Conservation (phyloP, 176 grass and related monocot species). For the Thalia dealbata region DNA sequence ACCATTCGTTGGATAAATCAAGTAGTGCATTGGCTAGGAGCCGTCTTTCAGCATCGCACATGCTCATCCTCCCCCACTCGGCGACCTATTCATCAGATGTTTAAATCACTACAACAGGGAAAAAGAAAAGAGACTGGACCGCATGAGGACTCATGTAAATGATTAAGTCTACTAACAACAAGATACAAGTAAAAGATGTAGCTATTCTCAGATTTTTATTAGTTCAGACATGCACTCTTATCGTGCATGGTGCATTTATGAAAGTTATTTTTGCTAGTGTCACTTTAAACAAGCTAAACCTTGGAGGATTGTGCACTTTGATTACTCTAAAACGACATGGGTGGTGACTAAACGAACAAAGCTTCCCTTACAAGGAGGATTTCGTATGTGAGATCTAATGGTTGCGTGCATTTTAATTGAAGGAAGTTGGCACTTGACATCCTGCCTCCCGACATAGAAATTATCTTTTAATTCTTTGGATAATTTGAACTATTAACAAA, state of each 20-base stretch:
- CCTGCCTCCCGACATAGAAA: too few species aligned
- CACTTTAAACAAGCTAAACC: neutral
- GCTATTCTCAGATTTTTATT: neutral
- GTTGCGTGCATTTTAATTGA: too few species aligned
- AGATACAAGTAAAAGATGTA: too few species aligned
- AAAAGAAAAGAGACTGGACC: neutral
- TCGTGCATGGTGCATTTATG: neutral
- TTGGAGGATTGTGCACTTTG: neutral
- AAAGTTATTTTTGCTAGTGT: neutral
- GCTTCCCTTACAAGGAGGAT: neutral
- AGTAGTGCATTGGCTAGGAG: slow-evolving; percentile 73
- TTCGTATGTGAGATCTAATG: neutral
- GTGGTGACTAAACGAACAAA: neutral
- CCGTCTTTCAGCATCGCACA: slow-evolving; percentile 95
- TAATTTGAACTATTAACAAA: too few species aligned
- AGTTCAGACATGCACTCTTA: neutral
- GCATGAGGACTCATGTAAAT: neutral
- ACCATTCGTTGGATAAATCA: slow-evolving; percentile 82
- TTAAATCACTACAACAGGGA: neutral
- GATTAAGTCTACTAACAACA: too few species aligned
- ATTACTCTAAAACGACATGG: neutral
- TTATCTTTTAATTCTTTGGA: too few species aligned
- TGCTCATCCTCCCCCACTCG: slow-evolving; percentile 88
- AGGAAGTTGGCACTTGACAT: too few species aligned
- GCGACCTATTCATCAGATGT: slow-evolving; percentile 40